Base-by-base conservation (phyloP, 805 yeast genomes). In the Metschnikowia picachoensis region DNA sequence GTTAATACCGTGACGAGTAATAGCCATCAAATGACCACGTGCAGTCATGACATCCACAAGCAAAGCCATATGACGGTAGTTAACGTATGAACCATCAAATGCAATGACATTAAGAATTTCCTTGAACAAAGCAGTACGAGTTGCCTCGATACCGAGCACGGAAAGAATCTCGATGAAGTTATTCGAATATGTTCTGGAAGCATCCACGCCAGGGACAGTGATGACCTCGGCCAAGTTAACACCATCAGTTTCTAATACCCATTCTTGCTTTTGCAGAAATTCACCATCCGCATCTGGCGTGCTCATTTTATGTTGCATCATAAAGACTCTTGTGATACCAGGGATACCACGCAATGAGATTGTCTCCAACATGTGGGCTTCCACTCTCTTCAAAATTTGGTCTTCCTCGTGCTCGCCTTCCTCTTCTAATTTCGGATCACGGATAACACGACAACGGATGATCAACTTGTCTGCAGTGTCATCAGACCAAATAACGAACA, bases 231-330 rank as follows among this genome's bases (percentile, higher is more conserved):
- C 85, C 57, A 94, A 77, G 62, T 92, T 95, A 47, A 88, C 92
- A 76, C 99, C 99, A 73, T 94, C 99, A 2, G 99, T 92, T 79
- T 94, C 99, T 66, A 94, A 78, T 33, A 92, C 97, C 97, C 98
- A 94, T 66, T 94, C 98, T 64, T 88, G 91, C 52, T 85, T 85
- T 72, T 90, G 94, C 50, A 80, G 79, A 60, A 74, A 94, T 52
- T 88, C 97, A 58, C 99, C 99, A 40, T 85, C 76, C 35, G 76
- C 84, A 60, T 86, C 90, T 48, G 92, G 86, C 38, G 74, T 61
- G 52, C 79, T 82, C 52, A 79, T 77, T 63, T 85, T 88, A 58
- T 85, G 87, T 63, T 85, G 86, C 91, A 85, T 86, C 91, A 86
- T 85, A 66, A 84, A 87, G 38, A 87, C 95, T 60, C 97, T 87